A percentile compares a stretch with the other conserved stretches of the same genome.
Evolutionary conservation across 805 yeast species (phyloP).

Genomic region (Metschnikowia baotianmanensis): DNA sequence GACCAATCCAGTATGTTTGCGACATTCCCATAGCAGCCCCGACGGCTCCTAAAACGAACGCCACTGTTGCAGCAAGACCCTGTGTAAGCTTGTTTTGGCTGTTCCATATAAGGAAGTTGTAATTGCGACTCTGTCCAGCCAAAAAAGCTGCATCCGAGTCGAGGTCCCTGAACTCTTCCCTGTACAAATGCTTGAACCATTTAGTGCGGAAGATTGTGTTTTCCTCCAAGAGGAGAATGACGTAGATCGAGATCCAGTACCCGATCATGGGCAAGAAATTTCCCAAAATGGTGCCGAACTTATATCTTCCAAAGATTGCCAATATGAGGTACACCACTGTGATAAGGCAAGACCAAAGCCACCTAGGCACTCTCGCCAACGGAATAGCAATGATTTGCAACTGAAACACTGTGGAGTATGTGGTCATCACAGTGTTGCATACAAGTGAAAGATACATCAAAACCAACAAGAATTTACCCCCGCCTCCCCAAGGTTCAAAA

Average conservation of each 20-base stretch:
- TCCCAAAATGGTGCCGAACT: constrained; percentile 14
- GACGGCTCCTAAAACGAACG: constrained; percentile 19
- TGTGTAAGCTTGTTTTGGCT: constrained; percentile 22
- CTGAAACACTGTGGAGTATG: constrained; percentile 36
- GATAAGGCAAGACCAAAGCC: constrained; percentile 15
- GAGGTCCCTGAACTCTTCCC: constrained; percentile 8
- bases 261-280: constrained; percentile 19
- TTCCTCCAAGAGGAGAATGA: constrained; percentile 15
- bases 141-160: constrained; percentile 8
- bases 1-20: constrained; percentile 22
- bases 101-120: constrained; percentile 35
- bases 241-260: constrained; percentile 19
- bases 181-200: constrained; percentile 6
- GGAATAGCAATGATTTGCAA: constrained; percentile 30
- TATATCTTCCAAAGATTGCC: constrained; percentile 15
- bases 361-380: constrained; percentile 18
- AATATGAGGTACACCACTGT: constrained; percentile 13
- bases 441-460: constrained; percentile 31
- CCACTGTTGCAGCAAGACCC: constrained; percentile 17
- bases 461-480: constrained; percentile 34
- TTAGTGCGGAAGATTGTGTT: constrained; percentile 13
- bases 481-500: constrained; percentile 36
- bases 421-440: constrained; percentile 37
- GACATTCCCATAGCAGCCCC: constrained; percentile 25
- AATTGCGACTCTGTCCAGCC: constrained; percentile 8